Evolutionary conservation across 768 basidiomycete genomes (phyloP).

Genomic region (Xerocomellus intermedius): DNA sequence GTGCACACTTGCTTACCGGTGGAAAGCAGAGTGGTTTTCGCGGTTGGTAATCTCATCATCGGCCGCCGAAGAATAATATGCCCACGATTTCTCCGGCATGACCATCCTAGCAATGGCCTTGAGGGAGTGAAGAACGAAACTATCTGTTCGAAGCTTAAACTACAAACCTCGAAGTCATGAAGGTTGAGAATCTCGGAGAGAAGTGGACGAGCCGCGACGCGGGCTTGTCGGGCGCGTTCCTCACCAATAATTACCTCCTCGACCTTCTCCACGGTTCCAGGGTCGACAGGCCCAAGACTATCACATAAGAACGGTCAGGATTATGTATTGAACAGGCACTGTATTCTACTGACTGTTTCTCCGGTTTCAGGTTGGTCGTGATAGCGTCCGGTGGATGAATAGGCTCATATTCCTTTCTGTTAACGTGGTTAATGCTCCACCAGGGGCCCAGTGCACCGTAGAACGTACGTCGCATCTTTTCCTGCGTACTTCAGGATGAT

Average conservation of each 20-base stretch:
- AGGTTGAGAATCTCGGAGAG: constrained; percentile 81
- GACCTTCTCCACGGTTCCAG: constrained; percentile 60
- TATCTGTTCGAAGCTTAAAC: background rate
- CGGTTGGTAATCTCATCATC: constrained; percentile 91
- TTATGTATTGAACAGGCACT: background rate
- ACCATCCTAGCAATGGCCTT: constrained; percentile 81
- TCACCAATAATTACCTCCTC: constrained; percentile 63
- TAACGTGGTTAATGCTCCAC: background rate
- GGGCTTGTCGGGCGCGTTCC: constrained; percentile 66
- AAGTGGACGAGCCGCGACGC: constrained; percentile 62
- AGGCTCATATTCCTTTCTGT: constrained; percentile 76
- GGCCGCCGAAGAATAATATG: constrained; percentile 94
- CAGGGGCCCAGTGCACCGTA: background rate
- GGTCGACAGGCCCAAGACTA: constrained; percentile 73
- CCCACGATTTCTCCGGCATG: constrained; percentile 89
- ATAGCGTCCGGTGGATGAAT: constrained; percentile 88
- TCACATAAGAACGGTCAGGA: constrained; percentile 3
- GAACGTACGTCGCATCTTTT: constrained; percentile 78
- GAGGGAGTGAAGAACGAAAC: constrained; percentile 5
- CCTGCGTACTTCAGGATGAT: constrained; percentile 89
- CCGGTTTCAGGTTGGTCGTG: constrained; percentile 70
- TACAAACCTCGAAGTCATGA: constrained; percentile 87
- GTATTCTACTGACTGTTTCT: constrained; percentile 65
- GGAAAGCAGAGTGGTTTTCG: constrained; percentile 90
- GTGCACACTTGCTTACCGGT: constrained; percentile 50